Evolutionary conservation across 2,329 filamentous ascomycete genomes (phyloP).

Genomic region (Xylariales sp.): DNA sequence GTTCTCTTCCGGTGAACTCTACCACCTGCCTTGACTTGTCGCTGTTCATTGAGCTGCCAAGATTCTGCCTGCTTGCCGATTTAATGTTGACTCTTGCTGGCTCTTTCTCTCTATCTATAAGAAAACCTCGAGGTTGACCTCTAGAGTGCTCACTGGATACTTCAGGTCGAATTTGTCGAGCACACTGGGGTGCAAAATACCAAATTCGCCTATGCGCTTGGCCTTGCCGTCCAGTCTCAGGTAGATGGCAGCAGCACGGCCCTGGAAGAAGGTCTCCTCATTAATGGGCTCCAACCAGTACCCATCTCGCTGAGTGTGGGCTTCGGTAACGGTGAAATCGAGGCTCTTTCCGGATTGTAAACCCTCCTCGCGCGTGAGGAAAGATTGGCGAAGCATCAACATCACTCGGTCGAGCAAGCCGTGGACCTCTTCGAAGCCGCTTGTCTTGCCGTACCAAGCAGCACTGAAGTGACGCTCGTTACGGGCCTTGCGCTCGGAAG

Average conservation of each 20-base stretch:
- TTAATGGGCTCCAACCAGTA: constrained; percentile 96
- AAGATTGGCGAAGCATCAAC: constrained; percentile 82
- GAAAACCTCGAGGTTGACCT: constrained; percentile 93
- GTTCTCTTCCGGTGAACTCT: no score
- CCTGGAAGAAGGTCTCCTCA: constrained; percentile 86
- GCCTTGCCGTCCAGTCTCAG: constrained; percentile 71
- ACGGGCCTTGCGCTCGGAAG: constrained; percentile 73
- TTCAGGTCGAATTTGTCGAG: constrained; percentile 51
- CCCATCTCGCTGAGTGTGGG: constrained; percentile 58
- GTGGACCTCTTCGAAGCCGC: constrained; percentile 93
- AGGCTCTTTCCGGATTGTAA: constrained; percentile 43
- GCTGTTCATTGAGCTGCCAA: no score
- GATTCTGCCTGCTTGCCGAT: no score
- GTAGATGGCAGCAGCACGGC: constrained; percentile 82
- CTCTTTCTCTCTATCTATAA: no score
- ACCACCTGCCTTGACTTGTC: no score
- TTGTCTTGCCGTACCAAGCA: constrained; percentile 89
- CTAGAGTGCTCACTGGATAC: constrained; percentile 88
- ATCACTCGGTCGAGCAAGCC: constrained; percentile 88
- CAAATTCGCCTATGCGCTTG: constrained; percentile 79
- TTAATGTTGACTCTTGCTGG: no score
- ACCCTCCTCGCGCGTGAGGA: constrained; percentile 72
- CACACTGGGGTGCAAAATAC: constrained; percentile 89
- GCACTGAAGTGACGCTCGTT: constrained; percentile 91
- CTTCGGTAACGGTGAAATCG: constrained; percentile 48